These are phyloP conservation scores for Wickerhamiella musiphila DNA, from an alignment of 805 yeast genomes.

Conservation along the genomic window DNA sequence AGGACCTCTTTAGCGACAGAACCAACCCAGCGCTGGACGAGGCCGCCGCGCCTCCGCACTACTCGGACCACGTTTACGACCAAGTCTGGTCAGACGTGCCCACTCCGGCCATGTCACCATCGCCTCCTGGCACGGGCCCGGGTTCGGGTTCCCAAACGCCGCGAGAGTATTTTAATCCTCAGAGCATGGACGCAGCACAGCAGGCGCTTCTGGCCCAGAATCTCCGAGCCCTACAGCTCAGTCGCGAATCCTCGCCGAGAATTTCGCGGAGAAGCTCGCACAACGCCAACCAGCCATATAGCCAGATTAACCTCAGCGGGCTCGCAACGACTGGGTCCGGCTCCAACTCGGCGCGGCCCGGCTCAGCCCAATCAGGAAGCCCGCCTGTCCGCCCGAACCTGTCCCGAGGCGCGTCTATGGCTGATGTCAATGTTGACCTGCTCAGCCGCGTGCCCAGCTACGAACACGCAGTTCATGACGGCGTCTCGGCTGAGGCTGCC, in stretches of 20 bases:
- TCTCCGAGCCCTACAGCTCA: slow-evolving; percentile 22
- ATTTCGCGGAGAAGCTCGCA: slow-evolving; percentile 6
- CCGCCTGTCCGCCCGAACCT: no score
- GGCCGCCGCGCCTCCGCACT: slow-evolving; percentile 65
- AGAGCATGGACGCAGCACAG: slow-evolving; percentile 18
- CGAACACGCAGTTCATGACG: slow-evolving; percentile 50
- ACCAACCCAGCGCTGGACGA: slow-evolving; percentile 7
- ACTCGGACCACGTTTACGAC: slow-evolving; percentile 68
- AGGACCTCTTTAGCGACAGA: slow-evolving; percentile 2
- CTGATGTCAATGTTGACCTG: slow-evolving; percentile 22
- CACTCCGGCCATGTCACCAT: slow-evolving; percentile 24
- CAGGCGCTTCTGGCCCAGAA: slow-evolving; percentile 25
- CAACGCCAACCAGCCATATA: no score
- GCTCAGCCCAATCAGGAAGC: no score
- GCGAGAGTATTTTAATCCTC: slow-evolving; percentile 11
- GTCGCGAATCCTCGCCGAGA: slow-evolving; percentile 13
- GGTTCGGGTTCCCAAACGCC: slow-evolving; percentile 24
- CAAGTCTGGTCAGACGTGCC: slow-evolving; percentile 51
- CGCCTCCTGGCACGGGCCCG: slow-evolving; percentile 9
- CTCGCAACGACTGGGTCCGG: slow-evolving; percentile 51
- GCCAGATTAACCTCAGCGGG: no score
- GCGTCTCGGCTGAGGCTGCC: slow-evolving; percentile 30
- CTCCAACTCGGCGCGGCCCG: slow-evolving; percentile 38
- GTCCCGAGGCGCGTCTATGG: slow-evolving; percentile 23
- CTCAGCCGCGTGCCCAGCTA: slow-evolving; percentile 73